Base-by-base conservation (phyloP, 352 stramenopile genomes). In the Saprolegnia parasitica region DNA sequence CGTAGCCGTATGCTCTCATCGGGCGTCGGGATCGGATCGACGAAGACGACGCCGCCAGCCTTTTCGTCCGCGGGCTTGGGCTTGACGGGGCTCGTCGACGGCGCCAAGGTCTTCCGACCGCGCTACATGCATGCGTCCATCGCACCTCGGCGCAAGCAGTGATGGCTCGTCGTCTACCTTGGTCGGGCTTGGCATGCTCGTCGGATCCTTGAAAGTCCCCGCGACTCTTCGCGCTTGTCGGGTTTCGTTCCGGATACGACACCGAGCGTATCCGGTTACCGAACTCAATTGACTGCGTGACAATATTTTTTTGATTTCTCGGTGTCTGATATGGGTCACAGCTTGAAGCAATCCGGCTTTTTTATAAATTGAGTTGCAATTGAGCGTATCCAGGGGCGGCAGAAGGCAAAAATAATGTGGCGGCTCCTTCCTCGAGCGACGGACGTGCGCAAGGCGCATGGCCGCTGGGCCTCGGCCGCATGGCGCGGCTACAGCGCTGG, bases 1-100 rank as follows among this genome's bases (percentile, higher is more conserved):
- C 78, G 82, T 18, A 85, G 75, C 0, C 72, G 54, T 1, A 72
- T 68, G 71, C 71, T 71, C 40, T 65, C 70, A 8, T 78, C 71
- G 4, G 77, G 75, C 8, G 78, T 82, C 55, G 56, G n/a, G 49
- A 52, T n/a, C 68, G 56, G 2, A n/a, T 63, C 62, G n/a, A 60
- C 10, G 23, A 56, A 68, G 24, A 68, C 16, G 10, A 64, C 64
- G 29, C 49, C 55, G 20, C 50, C 47, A 23, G 40, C 55, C 45
- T 64, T 71, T 58, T 62, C 47, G 40, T 79, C 72, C 1, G 72
- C 84, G 0, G 81, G 75, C 56, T 88, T 81, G 54, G 87, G 87
- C 70, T 89, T 89, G 63, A 89, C 72, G 13, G 81, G 81, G 68
- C 81, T 89, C 13, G 81, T 88, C 0, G 81, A 88, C 39, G 81